phyloP scores from a whole-genome alignment of 2,329 filamentous ascomycete genomes.

The Diplodia scrobiculata region DNA sequence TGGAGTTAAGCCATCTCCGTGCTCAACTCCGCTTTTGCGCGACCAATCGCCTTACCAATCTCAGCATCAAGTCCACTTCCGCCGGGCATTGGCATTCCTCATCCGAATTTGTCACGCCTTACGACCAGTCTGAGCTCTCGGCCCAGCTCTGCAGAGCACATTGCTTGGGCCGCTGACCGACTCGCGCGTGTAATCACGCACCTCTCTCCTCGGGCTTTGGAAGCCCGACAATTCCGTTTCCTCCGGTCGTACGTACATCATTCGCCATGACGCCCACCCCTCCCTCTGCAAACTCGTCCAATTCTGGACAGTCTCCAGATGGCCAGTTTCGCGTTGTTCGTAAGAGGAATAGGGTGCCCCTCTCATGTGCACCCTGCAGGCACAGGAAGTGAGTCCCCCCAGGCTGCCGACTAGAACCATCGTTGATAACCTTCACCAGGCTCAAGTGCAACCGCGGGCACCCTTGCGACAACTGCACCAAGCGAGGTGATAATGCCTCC shows the following conservation, averaged over 20 bases:
- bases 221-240: too few relatives aligned
- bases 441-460: constrained; percentile 91
- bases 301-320: constrained; percentile 77
- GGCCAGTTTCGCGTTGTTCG: constrained; percentile 84
- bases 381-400: constrained; percentile 73
- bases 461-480: constrained; percentile 93
- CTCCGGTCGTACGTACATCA: too few relatives aligned
- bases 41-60: constrained; percentile 9
- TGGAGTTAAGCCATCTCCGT: constrained; percentile 26
- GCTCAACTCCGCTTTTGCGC: constrained; percentile 19
- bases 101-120: background rate
- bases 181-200: too few relatives aligned
- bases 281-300: constrained; percentile 68
- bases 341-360: constrained; percentile 85
- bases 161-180: background rate
- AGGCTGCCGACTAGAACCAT: constrained; percentile 32
- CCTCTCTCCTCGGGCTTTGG: too few relatives aligned
- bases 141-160: background rate
- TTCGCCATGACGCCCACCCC: constrained; percentile 30
- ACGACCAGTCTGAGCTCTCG: background rate
- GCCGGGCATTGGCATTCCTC: background rate
- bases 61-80: background rate
- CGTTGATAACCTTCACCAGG: constrained; percentile 40
- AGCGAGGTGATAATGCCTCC: constrained; percentile 75
- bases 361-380: constrained; percentile 89